Evolutionary conservation across 1,284 basidiomycete species (phyloP).

Genomic region (Meripilus lineatus): DNA sequence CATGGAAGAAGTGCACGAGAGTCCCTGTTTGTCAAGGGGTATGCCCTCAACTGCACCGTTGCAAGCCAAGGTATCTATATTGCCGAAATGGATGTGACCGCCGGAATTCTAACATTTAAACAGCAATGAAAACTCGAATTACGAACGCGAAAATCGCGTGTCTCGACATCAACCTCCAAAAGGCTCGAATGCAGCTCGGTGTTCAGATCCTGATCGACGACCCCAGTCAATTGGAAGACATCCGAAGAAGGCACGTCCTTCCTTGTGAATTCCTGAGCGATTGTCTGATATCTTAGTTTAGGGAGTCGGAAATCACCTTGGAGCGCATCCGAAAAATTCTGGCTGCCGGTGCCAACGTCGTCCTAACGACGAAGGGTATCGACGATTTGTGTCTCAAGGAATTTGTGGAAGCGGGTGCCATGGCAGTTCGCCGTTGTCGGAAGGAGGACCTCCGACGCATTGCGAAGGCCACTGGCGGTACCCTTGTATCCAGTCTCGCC

Average conservation of each 20-base stretch:
- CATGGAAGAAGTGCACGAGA: slow-evolving; percentile 96
- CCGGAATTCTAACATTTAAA: not conserved
- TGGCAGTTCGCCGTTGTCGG: slow-evolving; percentile 96
- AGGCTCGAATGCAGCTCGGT: slow-evolving; percentile 96
- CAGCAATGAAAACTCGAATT: slow-evolving; percentile 98
- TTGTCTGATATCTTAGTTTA: slow-evolving; percentile 25
- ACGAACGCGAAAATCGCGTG: slow-evolving; percentile 95
- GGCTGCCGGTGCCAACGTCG: slow-evolving; percentile 93
- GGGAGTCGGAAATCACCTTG: slow-evolving; percentile 95
- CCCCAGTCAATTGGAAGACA: slow-evolving; percentile 95
- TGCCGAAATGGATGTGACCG: slow-evolving; percentile 1
- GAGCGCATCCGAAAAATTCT: slow-evolving; percentile 97
- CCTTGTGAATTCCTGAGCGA: not conserved
- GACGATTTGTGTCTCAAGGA: slow-evolving; percentile 98
- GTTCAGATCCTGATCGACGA: slow-evolving; percentile 98
- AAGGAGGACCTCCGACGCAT: slow-evolving; percentile 98
- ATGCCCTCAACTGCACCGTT: slow-evolving; percentile 98
- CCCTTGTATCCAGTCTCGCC: slow-evolving; percentile 88
- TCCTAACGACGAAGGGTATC: slow-evolving; percentile 98
- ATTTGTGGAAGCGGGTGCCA: slow-evolving; percentile 98
- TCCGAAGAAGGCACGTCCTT: slow-evolving; percentile 73
- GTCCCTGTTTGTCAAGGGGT: slow-evolving; percentile 93
- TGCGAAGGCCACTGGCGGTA: slow-evolving; percentile 96
- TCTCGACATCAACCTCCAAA: slow-evolving; percentile 97
- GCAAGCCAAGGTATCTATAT: slow-evolving; percentile 83